These are phyloP conservation scores for Aspergillus versicolor DNA, from an alignment of 2,329 filamentous ascomycete species.

Conservation along the genomic window DNA sequence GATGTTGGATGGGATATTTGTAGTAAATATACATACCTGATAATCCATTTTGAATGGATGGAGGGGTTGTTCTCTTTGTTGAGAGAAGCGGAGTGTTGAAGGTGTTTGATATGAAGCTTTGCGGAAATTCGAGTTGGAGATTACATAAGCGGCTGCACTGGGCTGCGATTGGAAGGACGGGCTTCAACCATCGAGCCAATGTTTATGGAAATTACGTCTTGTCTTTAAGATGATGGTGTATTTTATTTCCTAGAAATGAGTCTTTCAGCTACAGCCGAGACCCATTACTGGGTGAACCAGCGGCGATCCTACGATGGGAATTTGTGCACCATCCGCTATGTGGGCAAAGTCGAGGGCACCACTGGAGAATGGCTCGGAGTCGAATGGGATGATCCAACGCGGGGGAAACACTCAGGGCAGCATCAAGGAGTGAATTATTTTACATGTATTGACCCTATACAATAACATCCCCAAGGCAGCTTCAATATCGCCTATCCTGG, in stretches of 20 bases:
- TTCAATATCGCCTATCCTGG: neutral
- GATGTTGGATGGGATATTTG: neutral
- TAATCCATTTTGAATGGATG: slow-evolving; percentile 47
- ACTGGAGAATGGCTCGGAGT: slow-evolving; percentile 84
- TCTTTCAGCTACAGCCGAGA: neutral
- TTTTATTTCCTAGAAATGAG: neutral
- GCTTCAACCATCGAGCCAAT: neutral
- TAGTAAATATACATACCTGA: slow-evolving; percentile 38
- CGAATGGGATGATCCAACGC: slow-evolving; percentile 86
- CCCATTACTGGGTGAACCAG: slow-evolving; percentile 59
- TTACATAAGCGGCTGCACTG: slow-evolving; percentile 25
- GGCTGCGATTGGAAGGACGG: slow-evolving; percentile 10
- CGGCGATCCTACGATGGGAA: slow-evolving; percentile 76
- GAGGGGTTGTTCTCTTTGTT: neutral
- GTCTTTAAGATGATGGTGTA: neutral
- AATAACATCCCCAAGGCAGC: neutral
- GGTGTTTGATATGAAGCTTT: slow-evolving; percentile 15
- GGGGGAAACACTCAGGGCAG: slow-evolving; percentile 88
- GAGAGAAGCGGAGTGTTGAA: slow-evolving; percentile 3
- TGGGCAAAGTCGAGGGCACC: slow-evolving; percentile 74
- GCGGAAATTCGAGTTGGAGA: slow-evolving; percentile 16
- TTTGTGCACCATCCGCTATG: slow-evolving; percentile 80
- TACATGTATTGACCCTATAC: slow-evolving; percentile 55
- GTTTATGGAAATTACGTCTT: neutral
- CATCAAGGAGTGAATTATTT: slow-evolving; percentile 81